Evolutionary conservation across 164 flowering plant genomes (phyloP), one percentile per base, ranked within the genome.

Genomic region (Cinnamomum micranthum): DNA sequence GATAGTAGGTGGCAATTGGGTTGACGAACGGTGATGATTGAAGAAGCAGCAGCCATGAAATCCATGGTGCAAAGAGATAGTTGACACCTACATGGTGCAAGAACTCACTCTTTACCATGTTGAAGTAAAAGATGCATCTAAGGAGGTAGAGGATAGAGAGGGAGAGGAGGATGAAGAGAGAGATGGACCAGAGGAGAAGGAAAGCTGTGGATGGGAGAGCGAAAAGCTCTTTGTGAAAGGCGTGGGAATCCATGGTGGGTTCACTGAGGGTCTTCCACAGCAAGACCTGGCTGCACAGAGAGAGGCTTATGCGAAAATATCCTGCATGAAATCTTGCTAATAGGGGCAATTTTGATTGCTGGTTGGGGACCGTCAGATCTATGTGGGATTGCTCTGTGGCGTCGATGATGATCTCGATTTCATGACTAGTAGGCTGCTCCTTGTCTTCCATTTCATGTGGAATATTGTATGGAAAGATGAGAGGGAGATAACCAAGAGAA

Each of bases 271-370:
- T 71, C 73, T 82, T 84, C 86, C 88, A 86, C n/a, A 86, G 74
- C 50, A 82, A 70, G 14, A 83, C 80, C 73, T 86, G 86, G 24
- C 79, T 60, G 23, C 83, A 73, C 5, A 86, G 71, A 10, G 88
- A 74, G 65, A 86, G 78, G 77, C 76, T 82, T 68, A 84, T 81
- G 27, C 87, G 63, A 25, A 86, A 86, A 71, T 80, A 80, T 10
- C 85, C 86, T 2, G 86, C 86, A 41, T 82, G 87, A 50, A 86
- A 63, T 28, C 81, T 72, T 2, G 84, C 59, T 70, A 86, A 17
- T 52, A 84, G 68, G 19, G 71, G 64, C 6, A 69, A 19, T 22
- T 74, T 72, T 4, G 80, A 60, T 71, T 31, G 67, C 10, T 71
- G 62, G 47, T 69, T 20, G 41, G 41, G n/a, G 47, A 13, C n/a